A percentile compares a stretch with the other conserved stretches of the same genome.
Evolutionary conservation across 805 yeast genomes (phyloP).

Genomic region (Grigorovia humatica): DNA sequence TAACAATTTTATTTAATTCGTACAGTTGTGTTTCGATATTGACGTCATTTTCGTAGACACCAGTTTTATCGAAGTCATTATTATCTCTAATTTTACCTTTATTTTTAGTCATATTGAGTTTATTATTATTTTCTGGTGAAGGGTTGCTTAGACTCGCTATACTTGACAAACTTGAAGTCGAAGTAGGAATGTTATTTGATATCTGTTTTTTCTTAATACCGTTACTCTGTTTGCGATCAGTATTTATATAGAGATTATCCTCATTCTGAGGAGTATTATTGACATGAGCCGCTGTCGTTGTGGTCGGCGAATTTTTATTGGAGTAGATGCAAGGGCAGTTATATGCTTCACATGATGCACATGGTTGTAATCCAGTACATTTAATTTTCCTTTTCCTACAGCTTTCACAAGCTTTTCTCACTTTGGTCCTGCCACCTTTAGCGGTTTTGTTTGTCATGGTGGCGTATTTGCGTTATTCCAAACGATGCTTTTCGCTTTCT

Average conservation of each 20-base stretch:
- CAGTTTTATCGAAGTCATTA: not conserved
- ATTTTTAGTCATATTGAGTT: not conserved
- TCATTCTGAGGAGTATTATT: not conserved
- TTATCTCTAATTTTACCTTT: not conserved
- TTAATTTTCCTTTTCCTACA: constrained; percentile 27
- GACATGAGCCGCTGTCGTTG: not conserved
- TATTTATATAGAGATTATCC: no score
- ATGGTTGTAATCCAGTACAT: constrained; percentile 27
- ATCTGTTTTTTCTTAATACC: not conserved
- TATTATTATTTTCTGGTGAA: not conserved
- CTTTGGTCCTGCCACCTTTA: constrained; percentile 4
- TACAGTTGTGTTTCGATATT: constrained; percentile 1
- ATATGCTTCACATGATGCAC: constrained; percentile 25
- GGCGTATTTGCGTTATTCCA: not conserved
- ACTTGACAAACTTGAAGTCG: not conserved
- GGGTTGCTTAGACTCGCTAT: not conserved
- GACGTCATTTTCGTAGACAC: not conserved
- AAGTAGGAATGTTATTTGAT: not conserved
- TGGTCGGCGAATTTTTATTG: not conserved
- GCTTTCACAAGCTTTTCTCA: constrained; percentile 22
- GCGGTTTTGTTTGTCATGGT: not conserved
- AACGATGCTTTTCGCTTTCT: not conserved
- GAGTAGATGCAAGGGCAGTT: constrained; percentile 21
- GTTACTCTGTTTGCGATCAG: not conserved
- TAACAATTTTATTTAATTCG: not conserved